Evolutionary conservation across 306 rosid genomes (phyloP).

Genomic region (Ormosia semicastrata): DNA sequence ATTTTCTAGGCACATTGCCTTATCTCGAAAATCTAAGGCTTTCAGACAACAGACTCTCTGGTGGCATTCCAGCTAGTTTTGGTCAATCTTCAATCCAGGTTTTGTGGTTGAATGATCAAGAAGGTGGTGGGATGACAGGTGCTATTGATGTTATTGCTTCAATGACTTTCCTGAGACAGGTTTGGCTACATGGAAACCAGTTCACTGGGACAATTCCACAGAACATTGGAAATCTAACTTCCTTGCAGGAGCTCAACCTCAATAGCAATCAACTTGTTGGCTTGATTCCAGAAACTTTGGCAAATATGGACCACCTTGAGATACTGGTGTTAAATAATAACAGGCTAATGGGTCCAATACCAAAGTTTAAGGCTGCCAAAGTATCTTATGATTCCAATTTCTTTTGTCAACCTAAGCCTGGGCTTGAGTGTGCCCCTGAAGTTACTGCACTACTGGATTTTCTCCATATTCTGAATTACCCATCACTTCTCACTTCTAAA

Average conservation of each 20-base stretch:
- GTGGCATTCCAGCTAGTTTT: conserved; percentile 57
- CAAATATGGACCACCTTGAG: conserved; percentile 63
- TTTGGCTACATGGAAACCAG: conserved; percentile 81
- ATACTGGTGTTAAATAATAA: conserved; percentile 64
- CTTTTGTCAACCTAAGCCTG: conserved; percentile 64
- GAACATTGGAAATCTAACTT: conserved; percentile 52
- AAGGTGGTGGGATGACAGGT: conserved; percentile 60
- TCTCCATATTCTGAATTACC: conserved; percentile 58
- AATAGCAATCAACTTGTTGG: conserved; percentile 71
- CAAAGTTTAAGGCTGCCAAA: conserved; percentile 57
- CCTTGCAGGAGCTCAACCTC: conserved; percentile 67
- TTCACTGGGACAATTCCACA: conserved; percentile 66
- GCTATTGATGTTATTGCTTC: conserved; percentile 58
- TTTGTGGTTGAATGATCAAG: conserved; percentile 76
- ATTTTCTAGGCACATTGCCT: conserved; percentile 58
- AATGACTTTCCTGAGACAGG: conserved; percentile 56
- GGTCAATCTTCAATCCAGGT: conserved; percentile 54
- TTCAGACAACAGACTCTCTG: conserved; percentile 50
- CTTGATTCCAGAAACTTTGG: conserved; percentile 53
- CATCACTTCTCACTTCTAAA: conserved; percentile 51
- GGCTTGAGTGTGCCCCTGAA: conserved; percentile 55
- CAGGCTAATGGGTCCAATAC: conserved; percentile 72
- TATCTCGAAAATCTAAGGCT: conserved; percentile 55
- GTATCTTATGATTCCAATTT: conserved; percentile 49
- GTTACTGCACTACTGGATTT: conserved; percentile 62